Evolutionary conservation across 257 asterid species (phyloP).

Genomic region (Nicotiana knightiana): DNA sequence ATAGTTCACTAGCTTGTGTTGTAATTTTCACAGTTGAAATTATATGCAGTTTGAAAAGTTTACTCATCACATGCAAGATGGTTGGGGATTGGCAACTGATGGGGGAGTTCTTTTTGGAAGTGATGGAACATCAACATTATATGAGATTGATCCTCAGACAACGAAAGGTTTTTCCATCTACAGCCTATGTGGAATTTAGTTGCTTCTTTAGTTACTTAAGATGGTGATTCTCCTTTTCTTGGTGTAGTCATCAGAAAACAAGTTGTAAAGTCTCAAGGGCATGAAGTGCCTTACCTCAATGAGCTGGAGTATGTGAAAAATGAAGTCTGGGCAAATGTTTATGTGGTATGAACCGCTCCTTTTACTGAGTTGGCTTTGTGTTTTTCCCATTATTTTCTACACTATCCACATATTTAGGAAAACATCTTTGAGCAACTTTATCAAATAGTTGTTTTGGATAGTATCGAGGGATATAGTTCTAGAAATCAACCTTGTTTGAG

Average conservation of each 20-base stretch:
- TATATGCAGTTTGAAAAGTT: conserved; percentile 53
- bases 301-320: conserved; percentile 84
- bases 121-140: conserved; percentile 88
- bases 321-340: conserved; percentile 96
- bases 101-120: conserved; percentile 71
- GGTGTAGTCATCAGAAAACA: conserved; percentile 53
- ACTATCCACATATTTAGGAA: not conserved
- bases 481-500: not conserved
- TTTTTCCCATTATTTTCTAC: not conserved
- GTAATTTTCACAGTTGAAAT: not conserved
- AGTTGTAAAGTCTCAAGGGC: conserved; percentile 61
- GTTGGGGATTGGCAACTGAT: conserved; percentile 97
- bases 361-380: not conserved
- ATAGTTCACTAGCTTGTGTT: not conserved
- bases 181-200: not conserved
- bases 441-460: not conserved
- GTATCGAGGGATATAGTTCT: not conserved
- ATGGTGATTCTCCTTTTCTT: not conserved
- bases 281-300: conserved; percentile 68
- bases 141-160: conserved; percentile 61
- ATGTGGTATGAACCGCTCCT: conserved; percentile 40
- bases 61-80: conserved; percentile 78
- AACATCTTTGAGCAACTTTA: not conserved
- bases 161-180: conserved; percentile 48
- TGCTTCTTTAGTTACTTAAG: not conserved